Conservation (phyloP, 1,284 basidiomycete genomes). For the Erythrobasidium hasegawianum region DNA sequence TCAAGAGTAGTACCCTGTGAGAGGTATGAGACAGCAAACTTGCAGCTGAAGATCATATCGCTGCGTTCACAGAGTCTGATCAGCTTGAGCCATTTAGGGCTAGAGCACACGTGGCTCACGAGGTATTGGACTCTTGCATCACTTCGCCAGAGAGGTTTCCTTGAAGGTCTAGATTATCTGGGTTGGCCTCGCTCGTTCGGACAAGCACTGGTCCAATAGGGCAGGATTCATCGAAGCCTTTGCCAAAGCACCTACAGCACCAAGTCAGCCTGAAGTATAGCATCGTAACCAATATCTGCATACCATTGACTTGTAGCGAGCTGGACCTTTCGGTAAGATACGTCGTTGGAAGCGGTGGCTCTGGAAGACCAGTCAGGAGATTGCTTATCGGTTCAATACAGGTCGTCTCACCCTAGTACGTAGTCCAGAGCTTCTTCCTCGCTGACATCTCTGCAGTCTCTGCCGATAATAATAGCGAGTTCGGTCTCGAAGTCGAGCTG, state of each 20-base stretch:
- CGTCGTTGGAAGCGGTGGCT: constrained; percentile 41
- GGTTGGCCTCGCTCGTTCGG: constrained; percentile 6
- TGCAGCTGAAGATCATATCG: constrained; percentile 31
- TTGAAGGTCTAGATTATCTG: constrained; percentile 21
- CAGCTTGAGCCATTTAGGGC: no score
- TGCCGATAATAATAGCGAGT: constrained; percentile 79
- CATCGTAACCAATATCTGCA: neutral
- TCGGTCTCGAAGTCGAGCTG: constrained; percentile 35
- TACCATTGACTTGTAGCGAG: neutral
- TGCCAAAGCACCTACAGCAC: constrained; percentile 23
- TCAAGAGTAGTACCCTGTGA: constrained; percentile 22
- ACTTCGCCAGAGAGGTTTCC: constrained; percentile 15
- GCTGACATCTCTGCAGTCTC: constrained; percentile 69
- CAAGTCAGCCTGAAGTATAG: neutral
- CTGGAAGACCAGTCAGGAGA: constrained; percentile 43
- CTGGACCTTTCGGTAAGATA: constrained; percentile 26
- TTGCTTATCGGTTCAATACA: constrained; percentile 44
- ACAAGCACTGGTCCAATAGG: constrained; percentile 28
- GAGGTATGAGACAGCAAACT: constrained; percentile 17
- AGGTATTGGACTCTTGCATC: constrained; percentile 19
- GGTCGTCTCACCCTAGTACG: constrained; percentile 48
- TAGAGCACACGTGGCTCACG: no score
- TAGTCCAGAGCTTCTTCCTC: constrained; percentile 64
- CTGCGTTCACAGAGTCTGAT: neutral
- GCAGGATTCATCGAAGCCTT: constrained; percentile 31